These are phyloP conservation scores for Trichothecium roseum DNA, from an alignment of 2,329 filamentous ascomycete genomes.

Conservation along the genomic window DNA sequence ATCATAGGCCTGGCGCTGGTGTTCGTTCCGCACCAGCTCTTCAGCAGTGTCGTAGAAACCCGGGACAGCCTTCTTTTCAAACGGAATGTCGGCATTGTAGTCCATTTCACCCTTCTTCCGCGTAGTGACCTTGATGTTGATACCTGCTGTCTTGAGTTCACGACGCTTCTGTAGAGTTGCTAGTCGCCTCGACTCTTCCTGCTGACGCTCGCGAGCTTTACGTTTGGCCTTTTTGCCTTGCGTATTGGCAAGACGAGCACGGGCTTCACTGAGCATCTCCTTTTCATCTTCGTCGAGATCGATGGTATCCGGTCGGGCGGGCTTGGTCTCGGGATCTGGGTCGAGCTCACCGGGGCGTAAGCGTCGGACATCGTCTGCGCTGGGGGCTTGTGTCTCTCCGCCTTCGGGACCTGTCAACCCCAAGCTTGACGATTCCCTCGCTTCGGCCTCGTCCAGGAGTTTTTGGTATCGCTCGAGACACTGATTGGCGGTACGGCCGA, in stretches of 20 bases:
- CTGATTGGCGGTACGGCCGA: constrained; percentile 92
- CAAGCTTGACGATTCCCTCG: constrained; percentile 73
- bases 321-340: constrained; percentile 94
- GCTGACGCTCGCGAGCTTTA: constrained; percentile 88
- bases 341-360: constrained; percentile 89
- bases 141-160: constrained; percentile 93
- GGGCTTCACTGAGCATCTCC: constrained; percentile 97
- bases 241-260: constrained; percentile 90
- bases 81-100: constrained; percentile 98
- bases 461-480: constrained; percentile 96
- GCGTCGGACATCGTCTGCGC: constrained; percentile 82
- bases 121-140: constrained; percentile 92
- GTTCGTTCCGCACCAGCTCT: constrained; percentile 72
- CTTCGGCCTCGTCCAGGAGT: constrained; percentile 89
- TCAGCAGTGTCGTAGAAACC: constrained; percentile 93
- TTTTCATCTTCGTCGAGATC: constrained; percentile 99
- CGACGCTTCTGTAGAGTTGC: constrained; percentile 89
- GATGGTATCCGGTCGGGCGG: constrained; percentile 89
- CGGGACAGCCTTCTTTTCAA: constrained; percentile 79
- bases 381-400: constrained; percentile 77
- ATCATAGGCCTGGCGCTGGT: constrained; percentile 75
- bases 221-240: constrained; percentile 98
- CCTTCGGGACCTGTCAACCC: constrained; percentile 78
- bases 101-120: constrained; percentile 97
- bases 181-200: constrained; percentile 86